Evolutionary conservation across 352 stramenopile genomes (phyloP).

Genomic region (Blastocystis sp.): DNA sequence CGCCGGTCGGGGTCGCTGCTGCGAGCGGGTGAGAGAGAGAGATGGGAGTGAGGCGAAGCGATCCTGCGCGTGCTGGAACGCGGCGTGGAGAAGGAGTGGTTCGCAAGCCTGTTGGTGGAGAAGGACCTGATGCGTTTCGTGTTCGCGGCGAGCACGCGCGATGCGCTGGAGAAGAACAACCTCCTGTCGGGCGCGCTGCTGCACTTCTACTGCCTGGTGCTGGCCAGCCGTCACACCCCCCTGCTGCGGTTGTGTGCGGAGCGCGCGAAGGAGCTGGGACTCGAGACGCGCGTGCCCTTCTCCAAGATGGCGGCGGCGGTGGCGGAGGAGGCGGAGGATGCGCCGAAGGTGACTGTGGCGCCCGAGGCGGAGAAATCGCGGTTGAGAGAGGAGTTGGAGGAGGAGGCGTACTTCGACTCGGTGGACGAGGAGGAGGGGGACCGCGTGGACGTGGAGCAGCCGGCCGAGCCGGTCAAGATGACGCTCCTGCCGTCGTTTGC

Average conservation of each 20-base stretch:
- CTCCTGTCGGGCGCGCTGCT: neutral
- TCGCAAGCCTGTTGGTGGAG: constrained; percentile 10
- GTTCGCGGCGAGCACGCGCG: neutral
- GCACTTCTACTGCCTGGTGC: neutral
- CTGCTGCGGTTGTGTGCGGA: neutral
- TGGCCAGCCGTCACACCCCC: neutral
- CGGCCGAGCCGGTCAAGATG: neutral
- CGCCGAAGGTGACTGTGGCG: neutral
- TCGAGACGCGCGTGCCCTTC: constrained; percentile 2
- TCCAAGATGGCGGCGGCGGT: neutral
- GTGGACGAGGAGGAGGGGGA: neutral
- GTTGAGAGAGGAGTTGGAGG: neutral
- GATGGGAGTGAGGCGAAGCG: neutral
- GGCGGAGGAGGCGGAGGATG: neutral
- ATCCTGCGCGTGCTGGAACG: constrained; percentile 4
- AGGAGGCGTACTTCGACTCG: neutral
- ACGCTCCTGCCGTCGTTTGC: neutral
- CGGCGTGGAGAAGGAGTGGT: constrained; percentile 21
- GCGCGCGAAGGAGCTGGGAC: neutral
- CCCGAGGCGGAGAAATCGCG: neutral
- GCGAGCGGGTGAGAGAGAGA: neutral
- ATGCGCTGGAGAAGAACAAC: neutral
- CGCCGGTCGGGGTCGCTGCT: neutral
- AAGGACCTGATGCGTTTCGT: neutral
- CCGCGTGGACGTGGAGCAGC: neutral